Evolutionary conservation across 176 grass and related monocot species (phyloP).

Genomic region (Lolium rigidum): DNA sequence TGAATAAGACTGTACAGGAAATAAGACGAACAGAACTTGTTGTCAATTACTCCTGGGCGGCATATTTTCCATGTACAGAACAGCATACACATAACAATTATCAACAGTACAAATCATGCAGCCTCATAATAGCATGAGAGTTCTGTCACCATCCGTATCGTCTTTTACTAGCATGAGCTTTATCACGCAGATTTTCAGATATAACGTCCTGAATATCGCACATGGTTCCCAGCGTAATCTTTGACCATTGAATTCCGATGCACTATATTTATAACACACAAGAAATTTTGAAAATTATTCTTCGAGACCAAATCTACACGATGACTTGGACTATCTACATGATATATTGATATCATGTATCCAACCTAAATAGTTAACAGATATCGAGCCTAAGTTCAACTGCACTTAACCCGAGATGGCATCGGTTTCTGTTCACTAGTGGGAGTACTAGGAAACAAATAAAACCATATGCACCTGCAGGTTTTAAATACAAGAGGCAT

Average conservation of each 20-base stretch:
- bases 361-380: constrained; percentile 4
- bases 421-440: neutral
- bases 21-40: constrained; percentile 18
- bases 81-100: constrained; percentile 14
- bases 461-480: neutral
- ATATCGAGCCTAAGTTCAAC: constrained; percentile 1
- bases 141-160: neutral
- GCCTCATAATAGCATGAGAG: neutral
- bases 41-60: neutral
- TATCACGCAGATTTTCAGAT: neutral
- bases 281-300: too few relatives aligned
- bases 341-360: neutral
- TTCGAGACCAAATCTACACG: neutral
- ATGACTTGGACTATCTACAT: neutral
- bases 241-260: neutral
- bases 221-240: neutral
- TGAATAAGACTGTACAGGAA: neutral
- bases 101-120: neutral
- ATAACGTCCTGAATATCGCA: constrained; percentile 1
- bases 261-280: neutral
- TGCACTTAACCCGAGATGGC: neutral
- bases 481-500: constrained; percentile 10
- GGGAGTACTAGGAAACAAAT: constrained; percentile 25
- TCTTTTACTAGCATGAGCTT: constrained; percentile 16
- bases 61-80: constrained; percentile 37